These are phyloP conservation scores for Candida tammaniensis DNA, from an alignment of 805 yeast genomes.

Conservation along the genomic window DNA sequence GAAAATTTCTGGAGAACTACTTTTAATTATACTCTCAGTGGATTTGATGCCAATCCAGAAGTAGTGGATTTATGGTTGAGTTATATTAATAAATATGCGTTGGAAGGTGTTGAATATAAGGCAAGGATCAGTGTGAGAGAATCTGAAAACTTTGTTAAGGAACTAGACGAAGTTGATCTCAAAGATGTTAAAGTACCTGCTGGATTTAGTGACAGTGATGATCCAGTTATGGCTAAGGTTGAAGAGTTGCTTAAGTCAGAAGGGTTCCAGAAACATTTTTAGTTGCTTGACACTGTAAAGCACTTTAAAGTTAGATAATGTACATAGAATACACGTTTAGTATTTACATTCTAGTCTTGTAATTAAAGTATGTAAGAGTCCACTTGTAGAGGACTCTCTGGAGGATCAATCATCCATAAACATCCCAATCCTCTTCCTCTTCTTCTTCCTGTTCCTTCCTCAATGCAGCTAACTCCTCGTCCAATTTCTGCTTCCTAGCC, in stretches of 20 bases:
- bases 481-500: conserved; percentile 28
- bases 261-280: conserved; percentile 57
- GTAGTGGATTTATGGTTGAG: conserved; percentile 80
- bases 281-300: no score
- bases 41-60: conserved; percentile 84
- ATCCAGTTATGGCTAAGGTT: conserved; percentile 64
- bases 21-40: conserved; percentile 65
- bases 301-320: no score
- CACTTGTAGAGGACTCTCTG: background rate
- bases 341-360: background rate
- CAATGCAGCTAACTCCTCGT: conserved; percentile 30
- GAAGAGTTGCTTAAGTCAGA: conserved; percentile 69
- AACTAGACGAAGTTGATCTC: conserved; percentile 23
- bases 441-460: conserved; percentile 49
- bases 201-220: conserved; percentile 30
- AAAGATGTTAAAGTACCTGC: conserved; percentile 30
- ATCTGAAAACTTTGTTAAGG: conserved; percentile 22
- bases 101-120: conserved; percentile 80
- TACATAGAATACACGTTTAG: conserved; percentile 2
- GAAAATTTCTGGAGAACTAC: conserved; percentile 92
- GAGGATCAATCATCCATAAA: conserved; percentile 55
- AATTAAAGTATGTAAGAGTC: background rate
- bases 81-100: conserved; percentile 69
- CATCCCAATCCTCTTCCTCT: conserved; percentile 72
- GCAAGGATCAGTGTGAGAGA: conserved; percentile 54